Conservation (phyloP, 345 rosid genomes). For the Salix brachista region DNA sequence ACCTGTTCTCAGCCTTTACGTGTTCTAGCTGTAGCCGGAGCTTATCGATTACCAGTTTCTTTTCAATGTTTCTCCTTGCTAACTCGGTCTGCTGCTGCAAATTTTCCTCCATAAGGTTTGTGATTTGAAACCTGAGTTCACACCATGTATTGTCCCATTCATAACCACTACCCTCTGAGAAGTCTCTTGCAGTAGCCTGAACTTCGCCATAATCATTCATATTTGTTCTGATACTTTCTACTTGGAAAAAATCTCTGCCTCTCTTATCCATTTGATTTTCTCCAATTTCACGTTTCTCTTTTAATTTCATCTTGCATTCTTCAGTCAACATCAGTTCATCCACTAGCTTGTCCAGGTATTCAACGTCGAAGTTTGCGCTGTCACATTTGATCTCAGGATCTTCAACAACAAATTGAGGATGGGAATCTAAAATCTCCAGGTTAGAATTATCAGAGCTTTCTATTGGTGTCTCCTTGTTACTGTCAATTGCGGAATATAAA, state of each 20-base stretch:
- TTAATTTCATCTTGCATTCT: background rate
- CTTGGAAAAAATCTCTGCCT: background rate
- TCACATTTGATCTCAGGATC: slow-evolving; percentile 20
- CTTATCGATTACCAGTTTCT: slow-evolving; percentile 32
- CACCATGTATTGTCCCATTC: slow-evolving; percentile 21
- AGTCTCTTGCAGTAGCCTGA: background rate
- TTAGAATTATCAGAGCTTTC: slow-evolving; percentile 15
- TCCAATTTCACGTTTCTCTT: background rate
- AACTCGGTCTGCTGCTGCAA: slow-evolving; percentile 39
- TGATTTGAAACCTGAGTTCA: slow-evolving; percentile 27
- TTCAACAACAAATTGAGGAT: slow-evolving; percentile 13
- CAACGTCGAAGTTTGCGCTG: background rate
- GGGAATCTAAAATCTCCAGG: slow-evolving; percentile 12
- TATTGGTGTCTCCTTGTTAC: background rate
- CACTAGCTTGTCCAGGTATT: slow-evolving; percentile 19
- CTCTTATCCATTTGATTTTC: slow-evolving; percentile 10
- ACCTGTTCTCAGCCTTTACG: slow-evolving; percentile 37
- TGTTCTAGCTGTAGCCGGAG: slow-evolving; percentile 29
- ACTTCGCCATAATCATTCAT: background rate
- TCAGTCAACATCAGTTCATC: slow-evolving; percentile 16
- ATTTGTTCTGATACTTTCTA: slow-evolving; percentile 1
- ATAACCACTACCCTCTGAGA: background rate
- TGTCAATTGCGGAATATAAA: slow-evolving; percentile 3
- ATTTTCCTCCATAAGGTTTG: slow-evolving; percentile 47
- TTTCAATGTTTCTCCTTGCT: slow-evolving; percentile 47